Evolutionary conservation across 352 stramenopile genomes (phyloP), one percentile per base, ranked within the genome.

Genomic region (Pythium biforme): DNA sequence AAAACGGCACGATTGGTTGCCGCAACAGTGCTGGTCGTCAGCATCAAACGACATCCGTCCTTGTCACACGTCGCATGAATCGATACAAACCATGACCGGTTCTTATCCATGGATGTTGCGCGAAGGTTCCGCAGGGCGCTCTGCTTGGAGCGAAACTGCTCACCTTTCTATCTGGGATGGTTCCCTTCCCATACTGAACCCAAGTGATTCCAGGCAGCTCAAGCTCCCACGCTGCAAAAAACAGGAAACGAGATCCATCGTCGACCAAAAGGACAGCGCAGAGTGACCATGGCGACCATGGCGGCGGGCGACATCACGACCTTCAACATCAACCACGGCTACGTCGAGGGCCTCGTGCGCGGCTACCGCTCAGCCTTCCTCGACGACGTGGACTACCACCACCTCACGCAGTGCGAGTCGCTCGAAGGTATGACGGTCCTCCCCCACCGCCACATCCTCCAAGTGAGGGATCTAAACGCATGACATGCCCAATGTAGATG

Each of bases 281-380:
- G 10, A 34, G 10, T 10, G 5, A 43, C 12, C 9, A 43, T 43
- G n/a, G 22, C n/a, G 78, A 77, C 88, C 50, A 59, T 77, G 34
- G 50, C 76, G n/a, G 81, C 94, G 45, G 96, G 96, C 31, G 86
- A 92, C 62, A 92, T 99, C 70, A 75, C 83, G 59, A 97, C 86
- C 37, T 99, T 99, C 79, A 99, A 99, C 79, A 97, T 99, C 64
- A 86, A 98, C 65, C 93, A 99, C 83, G 97, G 96, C 54, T 99
- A 99, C 77, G 74, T 97, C 37, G 97, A 99, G 72, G 96, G 93
- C 11, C 79, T 99, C 51, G 88, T 99, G 63, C 94, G 97, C 51
- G 97, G 97, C 55, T 98, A 98, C 79, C 90, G 97, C 67, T 94
- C 79, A 25, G 86, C 85, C 41, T 95, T 95, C 62, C 72, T 96